Evolutionary conservation across 805 yeast species (phyloP).

Genomic region (Yarrowia keelungensis): DNA sequence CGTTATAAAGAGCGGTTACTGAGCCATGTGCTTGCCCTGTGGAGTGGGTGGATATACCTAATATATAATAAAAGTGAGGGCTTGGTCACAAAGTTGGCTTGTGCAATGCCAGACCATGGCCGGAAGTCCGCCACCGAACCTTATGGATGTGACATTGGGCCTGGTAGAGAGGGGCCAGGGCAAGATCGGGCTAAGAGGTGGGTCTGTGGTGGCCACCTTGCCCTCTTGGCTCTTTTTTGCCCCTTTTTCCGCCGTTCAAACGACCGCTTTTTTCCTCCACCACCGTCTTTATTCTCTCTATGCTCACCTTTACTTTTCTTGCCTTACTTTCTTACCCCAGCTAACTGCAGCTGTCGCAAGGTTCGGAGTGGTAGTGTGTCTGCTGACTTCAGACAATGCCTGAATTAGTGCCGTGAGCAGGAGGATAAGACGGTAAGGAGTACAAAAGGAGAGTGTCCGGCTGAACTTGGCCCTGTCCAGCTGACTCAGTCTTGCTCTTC

Average conservation of each 20-base stretch:
- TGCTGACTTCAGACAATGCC: constrained; percentile 14
- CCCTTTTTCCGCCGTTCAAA: too few relatives aligned
- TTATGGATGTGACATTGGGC: constrained; percentile 22
- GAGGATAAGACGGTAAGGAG: not conserved
- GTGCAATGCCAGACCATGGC: constrained; percentile 4
- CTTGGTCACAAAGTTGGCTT: constrained; percentile 35
- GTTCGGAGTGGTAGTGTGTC: not conserved
- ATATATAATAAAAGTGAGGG: constrained; percentile 17
- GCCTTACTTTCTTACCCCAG: constrained; percentile 5
- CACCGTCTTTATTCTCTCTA: too few relatives aligned
- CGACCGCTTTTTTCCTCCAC: too few relatives aligned
- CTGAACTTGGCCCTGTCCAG: too few relatives aligned
- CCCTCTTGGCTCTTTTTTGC: too few relatives aligned
- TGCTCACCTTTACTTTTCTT: not conserved
- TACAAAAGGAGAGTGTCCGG: too few relatives aligned
- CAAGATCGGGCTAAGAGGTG: too few relatives aligned
- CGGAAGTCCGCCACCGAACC: constrained; percentile 27
- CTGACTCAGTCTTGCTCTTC: too few relatives aligned
- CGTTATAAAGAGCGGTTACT: not conserved
- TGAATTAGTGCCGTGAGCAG: not conserved
- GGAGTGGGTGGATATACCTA: constrained; percentile 13
- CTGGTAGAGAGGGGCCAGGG: too few relatives aligned
- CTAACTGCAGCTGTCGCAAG: constrained; percentile 25
- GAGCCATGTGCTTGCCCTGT: constrained; percentile 17
- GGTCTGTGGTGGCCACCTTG: too few relatives aligned